These are phyloP conservation scores for Globisporangium spiculum DNA, from an alignment of 352 stramenopile species.

Conservation along the genomic window DNA sequence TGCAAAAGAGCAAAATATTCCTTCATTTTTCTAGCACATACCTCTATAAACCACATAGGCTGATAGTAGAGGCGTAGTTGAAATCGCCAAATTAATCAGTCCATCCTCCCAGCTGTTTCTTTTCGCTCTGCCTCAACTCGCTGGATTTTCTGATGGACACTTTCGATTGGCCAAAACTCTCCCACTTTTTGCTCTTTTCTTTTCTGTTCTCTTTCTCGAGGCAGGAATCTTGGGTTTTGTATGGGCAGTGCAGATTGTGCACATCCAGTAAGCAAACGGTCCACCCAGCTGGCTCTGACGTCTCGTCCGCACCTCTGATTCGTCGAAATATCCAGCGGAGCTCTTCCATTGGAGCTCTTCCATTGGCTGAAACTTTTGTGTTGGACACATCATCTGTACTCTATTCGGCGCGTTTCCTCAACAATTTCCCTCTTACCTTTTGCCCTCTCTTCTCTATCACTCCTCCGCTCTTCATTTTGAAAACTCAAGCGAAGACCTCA, in stretches of 20 bases:
- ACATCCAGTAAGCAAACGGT: not conserved
- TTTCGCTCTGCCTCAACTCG: not conserved
- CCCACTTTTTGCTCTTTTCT: not conserved
- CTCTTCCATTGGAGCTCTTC: not conserved
- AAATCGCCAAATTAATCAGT: not conserved
- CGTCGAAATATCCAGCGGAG: not conserved
- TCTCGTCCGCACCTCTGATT: not conserved
- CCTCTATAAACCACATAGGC: too few species aligned
- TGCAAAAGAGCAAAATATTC: too few species aligned
- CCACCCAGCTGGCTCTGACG: not conserved
- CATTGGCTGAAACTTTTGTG: not conserved
- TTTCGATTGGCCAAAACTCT: not conserved
- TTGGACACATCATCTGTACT: not conserved
- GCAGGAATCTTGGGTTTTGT: not conserved
- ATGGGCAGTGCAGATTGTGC: not conserved
- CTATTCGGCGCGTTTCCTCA: not conserved
- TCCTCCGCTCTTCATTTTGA: slow-evolving; percentile 21
- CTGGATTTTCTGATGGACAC: not conserved
- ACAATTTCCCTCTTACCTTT: not conserved
- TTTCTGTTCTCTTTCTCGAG: not conserved
- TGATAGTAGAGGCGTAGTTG: not conserved
- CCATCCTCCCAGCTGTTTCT: not conserved
- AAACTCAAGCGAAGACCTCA: slow-evolving; percentile 7
- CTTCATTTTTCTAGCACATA: too few species aligned
- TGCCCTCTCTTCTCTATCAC: not conserved